Evolutionary conservation across 257 asterid genomes (phyloP).

Genomic region (Jacaranda copaia): DNA sequence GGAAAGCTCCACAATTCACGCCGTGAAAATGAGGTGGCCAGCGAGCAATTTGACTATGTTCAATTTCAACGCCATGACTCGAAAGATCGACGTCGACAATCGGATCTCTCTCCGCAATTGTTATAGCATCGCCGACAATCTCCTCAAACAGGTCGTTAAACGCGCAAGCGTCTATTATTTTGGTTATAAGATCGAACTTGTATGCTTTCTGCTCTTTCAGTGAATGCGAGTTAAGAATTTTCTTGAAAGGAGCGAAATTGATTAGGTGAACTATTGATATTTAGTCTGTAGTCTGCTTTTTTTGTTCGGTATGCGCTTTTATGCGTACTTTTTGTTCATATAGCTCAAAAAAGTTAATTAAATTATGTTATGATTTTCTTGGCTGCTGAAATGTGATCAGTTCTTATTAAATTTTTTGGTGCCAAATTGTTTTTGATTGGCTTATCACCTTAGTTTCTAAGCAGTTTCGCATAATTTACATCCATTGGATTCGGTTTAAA

Average conservation of each 20-base stretch:
- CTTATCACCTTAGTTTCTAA: too few species aligned
- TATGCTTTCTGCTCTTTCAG: neutral
- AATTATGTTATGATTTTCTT: neutral
- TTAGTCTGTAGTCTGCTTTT: neutral
- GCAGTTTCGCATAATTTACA: too few species aligned
- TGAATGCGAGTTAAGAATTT: too few species aligned
- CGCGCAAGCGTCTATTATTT: neutral
- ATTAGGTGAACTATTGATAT: neutral
- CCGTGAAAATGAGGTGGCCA: conserved; percentile 52
- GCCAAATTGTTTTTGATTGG: too few species aligned
- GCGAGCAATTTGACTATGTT: conserved; percentile 30
- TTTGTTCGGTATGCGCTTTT: neutral
- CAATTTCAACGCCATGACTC: conserved; percentile 45
- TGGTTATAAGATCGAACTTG: neutral
- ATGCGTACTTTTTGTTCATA: neutral
- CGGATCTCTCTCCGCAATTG: conserved; percentile 60
- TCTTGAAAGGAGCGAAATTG: neutral
- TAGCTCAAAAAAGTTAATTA: neutral
- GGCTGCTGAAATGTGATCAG: too few species aligned
- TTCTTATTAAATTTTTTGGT: too few species aligned
- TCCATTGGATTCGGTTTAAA: neutral
- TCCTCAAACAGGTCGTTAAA: conserved; percentile 65
- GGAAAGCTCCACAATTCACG: conserved; percentile 3
- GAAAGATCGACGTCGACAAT: conserved; percentile 59
- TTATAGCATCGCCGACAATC: conserved; percentile 63